Evolutionary conservation across 352 stramenopile genomes (phyloP).

Genomic region (Pilasporangium apinafurcum): DNA sequence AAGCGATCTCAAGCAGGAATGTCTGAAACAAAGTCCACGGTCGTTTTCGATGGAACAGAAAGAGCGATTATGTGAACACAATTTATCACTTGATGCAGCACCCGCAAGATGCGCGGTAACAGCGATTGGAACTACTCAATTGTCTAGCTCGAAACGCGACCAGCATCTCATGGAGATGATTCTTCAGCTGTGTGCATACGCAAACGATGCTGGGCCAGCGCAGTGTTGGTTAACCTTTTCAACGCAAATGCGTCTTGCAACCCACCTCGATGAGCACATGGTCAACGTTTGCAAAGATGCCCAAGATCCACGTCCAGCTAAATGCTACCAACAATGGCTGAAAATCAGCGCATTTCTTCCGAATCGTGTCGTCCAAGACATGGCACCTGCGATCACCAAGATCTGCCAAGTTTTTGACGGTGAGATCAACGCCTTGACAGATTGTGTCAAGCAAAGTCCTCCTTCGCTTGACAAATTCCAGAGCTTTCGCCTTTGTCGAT

Average conservation of each 20-base stretch:
- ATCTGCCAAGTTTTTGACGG: slow-evolving; percentile 13
- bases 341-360: slow-evolving; percentile 15
- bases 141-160: not conserved
- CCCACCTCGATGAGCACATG: slow-evolving; percentile 10
- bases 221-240: slow-evolving; percentile 36
- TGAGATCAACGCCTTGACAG: slow-evolving; percentile 11
- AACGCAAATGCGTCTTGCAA: slow-evolving; percentile 15
- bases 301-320: slow-evolving; percentile 14
- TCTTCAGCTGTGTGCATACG: slow-evolving; percentile 15
- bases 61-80: too few species aligned
- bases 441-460: slow-evolving; percentile 18
- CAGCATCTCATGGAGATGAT: slow-evolving; percentile 13
- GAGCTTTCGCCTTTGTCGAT: slow-evolving; percentile 22
- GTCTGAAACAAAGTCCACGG: too few species aligned
- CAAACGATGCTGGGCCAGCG: slow-evolving; percentile 16
- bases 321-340: slow-evolving; percentile 29
- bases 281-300: slow-evolving; percentile 27
- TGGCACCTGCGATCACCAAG: not conserved
- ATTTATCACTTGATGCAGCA: too few species aligned
- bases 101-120: too few species aligned
- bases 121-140: not conserved
- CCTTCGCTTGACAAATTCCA: slow-evolving; percentile 10
- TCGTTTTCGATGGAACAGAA: too few species aligned
- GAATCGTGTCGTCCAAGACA: slow-evolving; percentile 10
- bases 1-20: too few species aligned